A percentile compares a stretch with the other conserved stretches of the same genome.
Evolutionary conservation across 139 green algal genomes (phyloP).

Genomic region (Zygnema cylindricum): DNA sequence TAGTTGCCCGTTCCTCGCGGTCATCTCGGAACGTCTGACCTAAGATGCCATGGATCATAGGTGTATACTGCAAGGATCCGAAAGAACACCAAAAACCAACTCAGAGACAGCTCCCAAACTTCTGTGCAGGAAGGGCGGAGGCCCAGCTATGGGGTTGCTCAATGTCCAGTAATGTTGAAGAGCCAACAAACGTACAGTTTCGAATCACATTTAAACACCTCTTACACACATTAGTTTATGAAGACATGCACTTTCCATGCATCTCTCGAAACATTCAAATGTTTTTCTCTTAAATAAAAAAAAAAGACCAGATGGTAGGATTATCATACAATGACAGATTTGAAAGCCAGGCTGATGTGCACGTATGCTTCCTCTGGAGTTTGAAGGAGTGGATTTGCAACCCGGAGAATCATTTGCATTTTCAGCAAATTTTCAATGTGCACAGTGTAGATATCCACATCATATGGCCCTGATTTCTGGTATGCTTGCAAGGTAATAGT

Average conservation of each 20-base stretch:
- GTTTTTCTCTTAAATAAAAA: too few species aligned
- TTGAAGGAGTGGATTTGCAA: slow-evolving; percentile 18
- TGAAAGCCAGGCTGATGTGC: slow-evolving; percentile 19
- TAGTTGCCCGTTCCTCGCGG: slow-evolving; percentile 1
- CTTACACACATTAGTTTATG: too few species aligned
- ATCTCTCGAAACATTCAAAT: too few species aligned
- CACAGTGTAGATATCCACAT: slow-evolving; percentile 14
- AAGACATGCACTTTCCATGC: too few species aligned
- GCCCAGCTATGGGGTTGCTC: too few species aligned
- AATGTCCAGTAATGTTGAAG: too few species aligned
- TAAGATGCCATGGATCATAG: slow-evolving; percentile 30
- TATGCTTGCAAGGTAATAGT: neutral
- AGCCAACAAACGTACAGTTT: too few species aligned
- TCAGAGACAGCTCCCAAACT: too few species aligned
- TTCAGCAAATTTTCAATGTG: slow-evolving; percentile 10
- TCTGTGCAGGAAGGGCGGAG: too few species aligned
- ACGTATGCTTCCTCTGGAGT: slow-evolving; percentile 14
- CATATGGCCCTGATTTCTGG: slow-evolving; percentile 10
- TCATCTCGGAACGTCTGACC: slow-evolving; percentile 40
- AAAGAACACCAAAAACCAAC: too few species aligned
- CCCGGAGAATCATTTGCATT: slow-evolving; percentile 4
- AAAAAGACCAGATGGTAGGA: too few species aligned
- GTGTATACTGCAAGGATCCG: neutral
- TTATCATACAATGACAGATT: neutral
- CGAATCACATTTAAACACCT: too few species aligned